These are phyloP conservation scores for Conoideocrella luteorostrata DNA, from an alignment of 2,329 filamentous ascomycete species.

Conservation along the genomic window DNA sequence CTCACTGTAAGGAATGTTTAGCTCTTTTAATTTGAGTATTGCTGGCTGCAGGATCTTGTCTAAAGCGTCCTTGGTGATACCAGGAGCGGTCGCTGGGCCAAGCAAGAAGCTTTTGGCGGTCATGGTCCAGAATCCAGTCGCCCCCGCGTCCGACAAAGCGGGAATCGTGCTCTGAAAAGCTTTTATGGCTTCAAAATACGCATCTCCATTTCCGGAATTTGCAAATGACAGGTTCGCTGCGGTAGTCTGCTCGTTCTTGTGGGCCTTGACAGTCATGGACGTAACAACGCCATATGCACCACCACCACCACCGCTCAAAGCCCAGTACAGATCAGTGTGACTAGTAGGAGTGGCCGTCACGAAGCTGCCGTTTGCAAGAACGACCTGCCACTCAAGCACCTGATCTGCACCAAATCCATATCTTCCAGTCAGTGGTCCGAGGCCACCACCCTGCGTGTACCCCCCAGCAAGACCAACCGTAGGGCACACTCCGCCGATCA, in stretches of 20 bases:
- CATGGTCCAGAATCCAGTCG: background rate
- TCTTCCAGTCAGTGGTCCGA: slow-evolving; percentile 41
- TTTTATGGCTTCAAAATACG: background rate
- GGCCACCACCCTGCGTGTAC: slow-evolving; percentile 53
- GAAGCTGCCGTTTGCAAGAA: slow-evolving; percentile 42
- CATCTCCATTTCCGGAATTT: too few species aligned
- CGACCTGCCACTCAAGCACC: slow-evolving; percentile 45
- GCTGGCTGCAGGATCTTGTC: background rate
- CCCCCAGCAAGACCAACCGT: slow-evolving; percentile 55
- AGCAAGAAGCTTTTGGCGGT: too few species aligned
- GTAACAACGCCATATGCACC: slow-evolving; percentile 39
- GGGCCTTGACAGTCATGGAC: slow-evolving; percentile 24
- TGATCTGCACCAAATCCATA: slow-evolving; percentile 56
- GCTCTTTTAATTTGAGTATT: background rate
- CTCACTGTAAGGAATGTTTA: background rate
- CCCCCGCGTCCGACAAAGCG: background rate
- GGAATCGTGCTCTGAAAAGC: slow-evolving; percentile 9
- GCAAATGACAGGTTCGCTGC: background rate
- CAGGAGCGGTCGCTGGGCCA: background rate
- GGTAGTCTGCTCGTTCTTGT: background rate
- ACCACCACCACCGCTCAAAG: slow-evolving; percentile 49
- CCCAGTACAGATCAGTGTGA: slow-evolving; percentile 53
- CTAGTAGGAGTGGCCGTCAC: slow-evolving; percentile 35
- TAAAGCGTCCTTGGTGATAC: background rate
- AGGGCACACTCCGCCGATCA: slow-evolving; percentile 50